Conservation (phyloP, 768 basidiomycete species). For the Tricholoma flavovirens region DNA sequence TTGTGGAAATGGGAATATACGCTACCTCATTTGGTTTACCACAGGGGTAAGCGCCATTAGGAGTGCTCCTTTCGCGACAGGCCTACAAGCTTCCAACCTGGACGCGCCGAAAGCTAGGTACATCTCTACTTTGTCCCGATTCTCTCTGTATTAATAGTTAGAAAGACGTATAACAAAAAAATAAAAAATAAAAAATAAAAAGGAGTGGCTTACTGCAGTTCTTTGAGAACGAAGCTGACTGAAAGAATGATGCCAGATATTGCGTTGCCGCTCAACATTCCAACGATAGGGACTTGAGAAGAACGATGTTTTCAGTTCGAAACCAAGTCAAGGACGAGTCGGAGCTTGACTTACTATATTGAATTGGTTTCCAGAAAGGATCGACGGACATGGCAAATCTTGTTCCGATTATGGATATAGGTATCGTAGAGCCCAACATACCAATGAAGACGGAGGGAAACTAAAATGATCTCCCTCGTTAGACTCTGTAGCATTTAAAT, state of each 20-base stretch:
- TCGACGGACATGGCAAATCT: conserved; percentile 69
- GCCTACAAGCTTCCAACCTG: conserved; percentile 76
- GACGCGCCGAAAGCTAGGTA: conserved; percentile 85
- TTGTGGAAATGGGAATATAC: not conserved
- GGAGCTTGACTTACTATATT: conserved; percentile 52
- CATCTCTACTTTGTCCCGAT: conserved; percentile 79
- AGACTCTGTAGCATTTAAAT: not conserved
- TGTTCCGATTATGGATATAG: conserved; percentile 71
- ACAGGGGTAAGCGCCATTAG: conserved; percentile 73
- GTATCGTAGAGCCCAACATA: conserved; percentile 73
- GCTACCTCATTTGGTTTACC: conserved; percentile 83
- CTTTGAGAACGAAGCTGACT: conserved; percentile 62
- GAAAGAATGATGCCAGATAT: conserved; percentile 74
- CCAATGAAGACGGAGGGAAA: conserved; percentile 59
- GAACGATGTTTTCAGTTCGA: not conserved
- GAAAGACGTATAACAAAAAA: not conserved
- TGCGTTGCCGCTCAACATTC: conserved; percentile 81
- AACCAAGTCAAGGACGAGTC: not conserved
- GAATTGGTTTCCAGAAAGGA: conserved; percentile 81
- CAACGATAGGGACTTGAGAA: conserved; percentile 66
- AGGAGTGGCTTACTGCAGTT: conserved; percentile 52
- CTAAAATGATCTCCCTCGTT: conserved; percentile 28
- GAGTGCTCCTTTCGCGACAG: conserved; percentile 72
- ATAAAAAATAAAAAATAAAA: no score
- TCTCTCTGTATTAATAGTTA: conserved; percentile 46